A percentile compares a stretch with the other conserved stretches of the same genome.
Evolutionary conservation across 441 rosid species (phyloP).

Genomic region (Gossypium trilobum): DNA sequence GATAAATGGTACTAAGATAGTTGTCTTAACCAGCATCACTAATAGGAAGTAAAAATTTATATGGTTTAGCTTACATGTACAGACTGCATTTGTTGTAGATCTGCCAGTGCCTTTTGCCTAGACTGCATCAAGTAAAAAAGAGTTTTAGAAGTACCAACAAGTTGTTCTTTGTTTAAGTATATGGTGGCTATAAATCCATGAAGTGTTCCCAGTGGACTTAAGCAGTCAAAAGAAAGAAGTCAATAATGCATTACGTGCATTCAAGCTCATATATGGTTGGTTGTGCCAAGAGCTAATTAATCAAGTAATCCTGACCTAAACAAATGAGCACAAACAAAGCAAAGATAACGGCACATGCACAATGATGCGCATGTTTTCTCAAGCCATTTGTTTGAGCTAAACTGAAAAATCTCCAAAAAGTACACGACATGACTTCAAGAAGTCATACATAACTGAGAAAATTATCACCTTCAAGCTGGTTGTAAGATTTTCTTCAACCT

Average conservation of each 20-base stretch:
- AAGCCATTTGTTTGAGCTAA: background rate
- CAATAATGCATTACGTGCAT: background rate
- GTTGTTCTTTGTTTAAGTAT: background rate
- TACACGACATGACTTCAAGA: background rate
- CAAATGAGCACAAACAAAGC: background rate
- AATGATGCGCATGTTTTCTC: background rate
- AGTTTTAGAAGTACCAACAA: background rate
- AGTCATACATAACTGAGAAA: background rate
- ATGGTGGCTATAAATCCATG: background rate
- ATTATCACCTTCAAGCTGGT: background rate
- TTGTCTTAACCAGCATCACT: conserved; percentile 16
- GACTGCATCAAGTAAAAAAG: conserved; percentile 44
- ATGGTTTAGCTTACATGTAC: conserved; percentile 45
- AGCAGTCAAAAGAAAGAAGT: background rate
- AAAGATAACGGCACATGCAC: background rate
- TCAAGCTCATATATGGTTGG: background rate
- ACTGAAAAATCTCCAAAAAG: background rate
- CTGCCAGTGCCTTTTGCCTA: conserved; percentile 64
- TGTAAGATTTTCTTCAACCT: background rate
- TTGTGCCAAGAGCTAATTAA: background rate
- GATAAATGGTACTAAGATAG: background rate
- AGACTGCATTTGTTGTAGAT: conserved; percentile 61
- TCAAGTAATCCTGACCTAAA: background rate
- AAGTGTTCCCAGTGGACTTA: background rate
- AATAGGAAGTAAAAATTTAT: background rate